Base-by-base conservation (phyloP, 306 rosid species). In the Acacia crassicarpa region DNA sequence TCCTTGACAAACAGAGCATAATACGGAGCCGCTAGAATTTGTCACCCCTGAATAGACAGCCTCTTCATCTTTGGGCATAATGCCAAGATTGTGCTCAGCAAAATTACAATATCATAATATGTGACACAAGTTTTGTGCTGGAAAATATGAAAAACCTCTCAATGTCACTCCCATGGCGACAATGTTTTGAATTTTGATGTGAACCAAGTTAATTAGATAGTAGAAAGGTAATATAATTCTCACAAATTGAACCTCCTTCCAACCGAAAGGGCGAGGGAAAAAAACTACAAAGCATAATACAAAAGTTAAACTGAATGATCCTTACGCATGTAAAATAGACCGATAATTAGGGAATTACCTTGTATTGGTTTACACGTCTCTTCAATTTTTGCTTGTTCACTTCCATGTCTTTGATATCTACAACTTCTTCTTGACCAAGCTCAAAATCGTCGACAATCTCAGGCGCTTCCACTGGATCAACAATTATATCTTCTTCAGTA, bases 381-480 rank as follows among this genome's bases (percentile, higher is more conserved):
- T 82, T 86, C 84, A 91, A 68, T 76, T 95, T 93, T 69, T 82
- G 91, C 76, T 93, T 89, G 81, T 95, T 93, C 78, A 87, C 92
- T 45, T 84, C 88, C 86, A 84, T 92, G 63, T 92, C 97, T 78
- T 91, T 92, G 78, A 92, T 92, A 58, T 91, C 93, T 51, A 92
- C 89, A 85, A 88, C 92, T 81, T 95, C 97, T 33, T 93, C 90
- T 66, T 83, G 89, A 58, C 94, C 94, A 71, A 91, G 87, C 81
- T 95, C 99, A 73, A 95, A 93, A 84, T 93, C 98, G 79, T 95
- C 99, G 1, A 95, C 69, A 73, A 95, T 90, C 81, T 95, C 98
- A 14, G 96, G 92, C 4, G 91, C 58, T 22, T 92, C 97, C 62
- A 85, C 92, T 3, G 87, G 97, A 86, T 93, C 97, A 62, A 93